Percentiles rank a stretch among this genome's conserved stretches.
These are phyloP conservation scores for Kwoniella sp. DNA, from an alignment of 768 basidiomycete genomes.

Conservation along the genomic window DNA sequence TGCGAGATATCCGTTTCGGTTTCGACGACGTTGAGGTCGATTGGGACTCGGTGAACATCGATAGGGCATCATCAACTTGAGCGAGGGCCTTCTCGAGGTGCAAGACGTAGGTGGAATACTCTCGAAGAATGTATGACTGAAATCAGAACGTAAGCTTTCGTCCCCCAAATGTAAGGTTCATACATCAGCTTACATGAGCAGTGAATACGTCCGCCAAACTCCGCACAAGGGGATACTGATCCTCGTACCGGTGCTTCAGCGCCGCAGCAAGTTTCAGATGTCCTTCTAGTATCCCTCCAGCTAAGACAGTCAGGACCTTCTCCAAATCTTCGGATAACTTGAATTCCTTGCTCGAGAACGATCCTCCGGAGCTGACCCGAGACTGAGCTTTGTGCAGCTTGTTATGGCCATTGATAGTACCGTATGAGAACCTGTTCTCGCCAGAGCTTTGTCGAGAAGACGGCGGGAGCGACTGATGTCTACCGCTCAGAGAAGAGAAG, in stretches of 20 bases:
- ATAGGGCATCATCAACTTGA: conserved; percentile 79
- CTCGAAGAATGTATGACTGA: conserved; percentile 88
- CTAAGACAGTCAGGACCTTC: conserved; percentile 81
- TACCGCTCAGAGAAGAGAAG: conserved; percentile 18
- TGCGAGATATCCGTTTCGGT: conserved; percentile 23
- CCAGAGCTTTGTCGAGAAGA: conserved; percentile 20
- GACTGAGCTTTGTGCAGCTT: conserved; percentile 20
- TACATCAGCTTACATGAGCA: conserved; percentile 69
- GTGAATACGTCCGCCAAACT: conserved; percentile 96
- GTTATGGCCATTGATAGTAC: conserved; percentile 22
- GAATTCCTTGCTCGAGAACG: background rate
- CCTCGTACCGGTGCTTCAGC: conserved; percentile 85
- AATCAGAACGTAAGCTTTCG: background rate
- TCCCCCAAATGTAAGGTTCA: background rate
- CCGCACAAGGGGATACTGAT: conserved; percentile 91
- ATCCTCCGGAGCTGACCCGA: conserved; percentile 15
- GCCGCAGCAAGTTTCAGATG: conserved; percentile 83
- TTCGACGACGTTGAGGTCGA: background rate
- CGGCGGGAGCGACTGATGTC: conserved; percentile 54
- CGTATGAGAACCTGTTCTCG: conserved; percentile 26
- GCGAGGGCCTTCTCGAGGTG: conserved; percentile 87
- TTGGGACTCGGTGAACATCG: conserved; percentile 47
- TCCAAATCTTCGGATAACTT: conserved; percentile 80
- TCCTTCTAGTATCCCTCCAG: conserved; percentile 82
- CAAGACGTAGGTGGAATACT: conserved; percentile 92